A percentile compares a stretch with the other conserved stretches of the same genome.
Conservation (phyloP, 257 asterid species). For the Solanum sitiens region DNA sequence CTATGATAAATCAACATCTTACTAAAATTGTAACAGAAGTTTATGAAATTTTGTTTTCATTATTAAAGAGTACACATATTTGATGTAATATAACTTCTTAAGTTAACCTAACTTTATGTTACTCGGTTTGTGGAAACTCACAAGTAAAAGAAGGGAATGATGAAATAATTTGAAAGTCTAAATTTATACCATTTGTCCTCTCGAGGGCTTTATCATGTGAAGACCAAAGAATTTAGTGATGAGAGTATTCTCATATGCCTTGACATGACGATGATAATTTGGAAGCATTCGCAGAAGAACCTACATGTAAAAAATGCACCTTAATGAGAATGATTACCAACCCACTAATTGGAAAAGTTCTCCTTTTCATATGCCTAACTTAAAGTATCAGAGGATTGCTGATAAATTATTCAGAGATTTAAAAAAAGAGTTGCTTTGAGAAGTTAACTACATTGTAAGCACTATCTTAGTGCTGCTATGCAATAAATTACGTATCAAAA, state of each 20-base stretch:
- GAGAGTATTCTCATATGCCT: conserved; percentile 71
- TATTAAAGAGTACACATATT: not conserved
- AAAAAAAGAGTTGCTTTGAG: not conserved
- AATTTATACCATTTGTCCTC: conserved; percentile 78
- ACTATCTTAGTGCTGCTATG: not conserved
- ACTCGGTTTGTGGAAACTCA: not conserved
- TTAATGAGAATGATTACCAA: not conserved
- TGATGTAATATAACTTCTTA: not conserved
- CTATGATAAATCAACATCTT: not conserved
- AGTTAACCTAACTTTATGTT: not conserved
- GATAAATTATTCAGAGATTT: not conserved
- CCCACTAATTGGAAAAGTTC: not conserved
- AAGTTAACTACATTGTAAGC: not conserved
- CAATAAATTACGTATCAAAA: not conserved
- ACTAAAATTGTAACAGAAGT: not conserved
- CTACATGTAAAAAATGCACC: conserved; percentile 28
- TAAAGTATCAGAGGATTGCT: not conserved
- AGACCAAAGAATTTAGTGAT: conserved; percentile 93
- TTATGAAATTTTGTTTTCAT: not conserved
- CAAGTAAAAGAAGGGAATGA: not conserved
- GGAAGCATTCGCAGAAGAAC: conserved; percentile 93
- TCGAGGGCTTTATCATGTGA: conserved; percentile 84
- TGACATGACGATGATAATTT: conserved; percentile 74
- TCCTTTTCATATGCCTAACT: not conserved
- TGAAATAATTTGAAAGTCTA: not conserved